A percentile compares a stretch with the other conserved stretches of the same genome.
phyloP scores from a whole-genome alignment of 2,329 filamentous ascomycete genomes.

The Cordyceps tenuipes region DNA sequence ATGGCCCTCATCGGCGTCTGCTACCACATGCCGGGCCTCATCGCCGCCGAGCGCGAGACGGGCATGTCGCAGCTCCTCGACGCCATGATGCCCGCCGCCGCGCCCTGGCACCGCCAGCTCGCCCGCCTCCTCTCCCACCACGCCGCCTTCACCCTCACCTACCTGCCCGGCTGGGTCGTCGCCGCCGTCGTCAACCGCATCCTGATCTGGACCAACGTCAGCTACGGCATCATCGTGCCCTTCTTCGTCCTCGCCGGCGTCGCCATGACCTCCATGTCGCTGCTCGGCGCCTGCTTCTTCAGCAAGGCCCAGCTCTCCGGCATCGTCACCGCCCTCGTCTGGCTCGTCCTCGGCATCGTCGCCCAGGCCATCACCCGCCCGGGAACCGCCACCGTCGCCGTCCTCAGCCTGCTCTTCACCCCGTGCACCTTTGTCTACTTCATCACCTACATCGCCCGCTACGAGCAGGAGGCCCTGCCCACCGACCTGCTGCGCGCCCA shows the following conservation, averaged over 20 bases:
- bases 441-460: slow-evolving; percentile 62
- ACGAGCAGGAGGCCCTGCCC: slow-evolving; percentile 50
- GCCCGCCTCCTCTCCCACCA: slow-evolving; percentile 48
- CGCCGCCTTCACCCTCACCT: slow-evolving; percentile 59
- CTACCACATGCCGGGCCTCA: slow-evolving; percentile 63
- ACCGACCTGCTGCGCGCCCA: slow-evolving; percentile 53
- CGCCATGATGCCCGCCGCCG: slow-evolving; percentile 60
- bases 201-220: slow-evolving; percentile 36
- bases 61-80: slow-evolving; percentile 68
- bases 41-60: slow-evolving; percentile 60
- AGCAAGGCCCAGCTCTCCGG: slow-evolving; percentile 74
- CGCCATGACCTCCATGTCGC: slow-evolving; percentile 64
- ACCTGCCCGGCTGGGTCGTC: slow-evolving; percentile 34
- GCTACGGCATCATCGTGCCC: slow-evolving; percentile 53
- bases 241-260: slow-evolving; percentile 67
- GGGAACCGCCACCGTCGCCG: slow-evolving; percentile 51
- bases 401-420: slow-evolving; percentile 68
- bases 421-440: slow-evolving; percentile 80
- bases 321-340: slow-evolving; percentile 61
- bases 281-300: slow-evolving; percentile 71
- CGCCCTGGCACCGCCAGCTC: slow-evolving; percentile 38
- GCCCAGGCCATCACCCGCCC: slow-evolving; percentile 62
- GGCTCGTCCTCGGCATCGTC: slow-evolving; percentile 65
- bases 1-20: slow-evolving; percentile 61
- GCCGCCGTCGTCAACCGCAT: slow-evolving; percentile 31